Conservation (phyloP, 345 rosid genomes). For the Leavenworthia alabamica region DNA sequence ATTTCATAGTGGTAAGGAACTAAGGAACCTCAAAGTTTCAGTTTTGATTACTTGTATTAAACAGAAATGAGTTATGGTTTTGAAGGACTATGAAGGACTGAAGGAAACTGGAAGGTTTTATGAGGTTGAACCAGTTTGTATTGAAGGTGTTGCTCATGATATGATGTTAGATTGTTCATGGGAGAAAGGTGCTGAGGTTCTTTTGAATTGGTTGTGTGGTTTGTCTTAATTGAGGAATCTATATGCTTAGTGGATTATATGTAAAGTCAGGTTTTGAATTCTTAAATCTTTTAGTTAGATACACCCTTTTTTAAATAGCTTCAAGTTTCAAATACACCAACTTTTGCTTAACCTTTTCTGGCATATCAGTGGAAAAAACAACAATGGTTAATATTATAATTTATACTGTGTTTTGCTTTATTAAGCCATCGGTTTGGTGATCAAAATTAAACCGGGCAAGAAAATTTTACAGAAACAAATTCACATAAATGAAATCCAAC, state of each 20-base stretch:
- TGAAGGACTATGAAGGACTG: no score
- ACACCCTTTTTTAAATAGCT: no score
- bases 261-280: no score
- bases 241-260: background rate
- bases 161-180: slow-evolving; percentile 84
- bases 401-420: background rate
- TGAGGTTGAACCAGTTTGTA: slow-evolving; percentile 47
- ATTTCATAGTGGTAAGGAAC: slow-evolving; percentile 85
- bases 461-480: background rate
- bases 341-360: no score
- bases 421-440: background rate
- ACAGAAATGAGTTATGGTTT: no score
- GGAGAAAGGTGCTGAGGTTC: slow-evolving; percentile 57
- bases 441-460: background rate
- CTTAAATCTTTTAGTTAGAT: background rate
- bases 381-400: background rate
- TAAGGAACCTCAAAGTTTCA: no score
- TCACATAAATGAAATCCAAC: background rate
- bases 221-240: slow-evolving; percentile 11
- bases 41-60: background rate
- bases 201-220: slow-evolving; percentile 53
- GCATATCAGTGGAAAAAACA: no score
- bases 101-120: slow-evolving; percentile 38
- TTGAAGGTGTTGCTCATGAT: slow-evolving; percentile 81
- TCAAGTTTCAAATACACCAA: no score